Evolutionary conservation across 495 filamentous ascomycete species (phyloP).

Genomic region (Parachaetomium inaequale): DNA sequence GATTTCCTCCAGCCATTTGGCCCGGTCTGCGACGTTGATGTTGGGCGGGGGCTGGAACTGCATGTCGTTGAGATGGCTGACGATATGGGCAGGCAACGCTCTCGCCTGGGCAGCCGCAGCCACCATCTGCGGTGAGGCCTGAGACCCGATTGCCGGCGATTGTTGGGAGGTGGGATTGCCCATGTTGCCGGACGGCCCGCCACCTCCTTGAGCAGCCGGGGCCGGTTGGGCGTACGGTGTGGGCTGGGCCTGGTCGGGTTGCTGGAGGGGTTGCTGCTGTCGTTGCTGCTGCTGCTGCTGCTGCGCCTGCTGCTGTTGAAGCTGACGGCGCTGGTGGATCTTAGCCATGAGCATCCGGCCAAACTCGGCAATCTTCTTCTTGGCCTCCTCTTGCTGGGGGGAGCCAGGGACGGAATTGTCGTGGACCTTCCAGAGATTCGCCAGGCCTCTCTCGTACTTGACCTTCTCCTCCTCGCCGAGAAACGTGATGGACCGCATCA

Average conservation of each 20-base stretch:
- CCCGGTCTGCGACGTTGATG: conserved; percentile 18
- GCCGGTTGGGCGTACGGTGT: conserved; percentile 11
- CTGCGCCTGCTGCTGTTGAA: conserved; percentile 16
- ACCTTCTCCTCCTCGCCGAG: conserved; percentile 57
- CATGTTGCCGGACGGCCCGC: background rate
- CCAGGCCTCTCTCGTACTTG: conserved; percentile 64
- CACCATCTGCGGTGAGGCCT: too few relatives aligned
- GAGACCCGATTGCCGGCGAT: background rate
- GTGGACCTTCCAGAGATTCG: conserved; percentile 57
- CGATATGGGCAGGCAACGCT: conserved; percentile 29
- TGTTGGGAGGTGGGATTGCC: conserved; percentile 8
- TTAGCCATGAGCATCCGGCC: conserved; percentile 60
- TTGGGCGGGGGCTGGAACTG: conserved; percentile 29
- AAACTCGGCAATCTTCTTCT: conserved; percentile 61
- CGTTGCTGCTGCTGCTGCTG: conserved; percentile 19
- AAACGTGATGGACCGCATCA: conserved; percentile 43
- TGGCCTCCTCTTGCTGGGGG: conserved; percentile 57
- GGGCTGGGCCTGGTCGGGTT: conserved; percentile 13
- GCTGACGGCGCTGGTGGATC: conserved; percentile 35
- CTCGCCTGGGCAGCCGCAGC: conserved; percentile 15
- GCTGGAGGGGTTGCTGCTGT: conserved; percentile 13
- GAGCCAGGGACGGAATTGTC: conserved; percentile 55
- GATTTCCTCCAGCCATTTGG: conserved; percentile 33
- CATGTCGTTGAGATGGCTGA: conserved; percentile 38
- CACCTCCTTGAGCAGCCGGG: background rate